Evolutionary conservation across 352 stramenopile species (phyloP).

Genomic region (Phytopythium aichiense): DNA sequence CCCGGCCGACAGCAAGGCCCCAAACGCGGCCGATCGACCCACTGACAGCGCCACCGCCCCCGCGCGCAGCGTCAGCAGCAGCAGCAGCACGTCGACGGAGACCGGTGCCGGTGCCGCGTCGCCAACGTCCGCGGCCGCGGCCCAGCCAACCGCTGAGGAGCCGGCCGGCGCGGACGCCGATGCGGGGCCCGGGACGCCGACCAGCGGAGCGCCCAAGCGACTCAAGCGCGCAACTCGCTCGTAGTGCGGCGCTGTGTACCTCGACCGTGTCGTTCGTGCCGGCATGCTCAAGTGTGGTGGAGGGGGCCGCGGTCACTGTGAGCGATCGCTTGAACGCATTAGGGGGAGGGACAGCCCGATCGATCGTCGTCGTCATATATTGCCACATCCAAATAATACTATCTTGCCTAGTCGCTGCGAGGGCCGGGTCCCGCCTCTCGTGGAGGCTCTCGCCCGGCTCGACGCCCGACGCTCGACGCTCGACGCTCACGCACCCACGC

Average conservation of each 20-base stretch:
- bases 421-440: too few species aligned
- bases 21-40: not conserved
- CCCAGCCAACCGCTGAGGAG: not conserved
- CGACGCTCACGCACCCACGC: too few species aligned
- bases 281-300: too few species aligned
- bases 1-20: not conserved
- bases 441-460: not conserved
- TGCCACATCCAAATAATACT: conserved; percentile 4
- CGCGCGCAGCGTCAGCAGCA: not conserved
- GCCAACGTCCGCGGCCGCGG: not conserved
- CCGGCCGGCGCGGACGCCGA: not conserved
- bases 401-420: not conserved
- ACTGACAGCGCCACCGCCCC: not conserved
- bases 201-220: not conserved
- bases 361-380: not conserved
- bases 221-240: not conserved
- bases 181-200: not conserved
- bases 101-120: not conserved
- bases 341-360: not conserved
- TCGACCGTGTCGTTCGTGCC: too few species aligned
- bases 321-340: not conserved
- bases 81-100: conserved; percentile 1
- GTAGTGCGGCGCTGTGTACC: not conserved
- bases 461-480: not conserved
- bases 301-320: too few species aligned